Base-by-base conservation (phyloP, 106 monocot species). In the Dendrobium catenatum region DNA sequence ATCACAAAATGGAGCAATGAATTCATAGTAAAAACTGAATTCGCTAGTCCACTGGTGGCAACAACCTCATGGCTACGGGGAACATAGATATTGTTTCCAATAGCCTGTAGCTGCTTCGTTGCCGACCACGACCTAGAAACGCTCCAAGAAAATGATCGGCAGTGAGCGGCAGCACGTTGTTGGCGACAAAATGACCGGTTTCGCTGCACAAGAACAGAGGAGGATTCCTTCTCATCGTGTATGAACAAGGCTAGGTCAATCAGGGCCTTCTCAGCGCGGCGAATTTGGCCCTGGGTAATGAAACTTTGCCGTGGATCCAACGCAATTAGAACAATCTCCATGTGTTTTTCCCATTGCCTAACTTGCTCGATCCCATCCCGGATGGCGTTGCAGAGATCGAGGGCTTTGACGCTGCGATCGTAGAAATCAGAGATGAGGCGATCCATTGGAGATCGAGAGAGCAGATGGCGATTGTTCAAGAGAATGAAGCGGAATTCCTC, bases 321-420 rank as follows among this genome's bases (percentile, higher is more conserved):
- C 8, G 92, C 90, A 18, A 80, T 9, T 55, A 85, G 76, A n/a
- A 89, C 90, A 87, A 97, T 94, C 80, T 92, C 97, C 9, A 91
- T 78, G 42, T 89, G 86, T 46, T 82, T 85, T 68, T 76, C 83
- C 92, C 94, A 97, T 19, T 88, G 85, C 33, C 88, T 80, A 11
- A 94, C 76, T 84, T 89, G 92, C 51, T 92, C 88, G 81, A 97
- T 84, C 54, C 97, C 97, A 79, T 97, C 94, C 42, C 97, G 84
- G 16, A 94, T 81, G 17, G 92, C 97, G 89, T 94, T 97, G 88
- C 90, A 90, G 49, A 96, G 86, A 74, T 96, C 96, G 80, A 96
- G 88, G 20, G 94, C 92, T 80, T 96, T 96, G 48, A 96, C 92
- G 56, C 76, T 68, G 43, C 92, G 80, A 44, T 97, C 97, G 81